Base-by-base conservation (phyloP, 2,329 filamentous ascomycete genomes). In the Rhexocercosporidium sp. region DNA sequence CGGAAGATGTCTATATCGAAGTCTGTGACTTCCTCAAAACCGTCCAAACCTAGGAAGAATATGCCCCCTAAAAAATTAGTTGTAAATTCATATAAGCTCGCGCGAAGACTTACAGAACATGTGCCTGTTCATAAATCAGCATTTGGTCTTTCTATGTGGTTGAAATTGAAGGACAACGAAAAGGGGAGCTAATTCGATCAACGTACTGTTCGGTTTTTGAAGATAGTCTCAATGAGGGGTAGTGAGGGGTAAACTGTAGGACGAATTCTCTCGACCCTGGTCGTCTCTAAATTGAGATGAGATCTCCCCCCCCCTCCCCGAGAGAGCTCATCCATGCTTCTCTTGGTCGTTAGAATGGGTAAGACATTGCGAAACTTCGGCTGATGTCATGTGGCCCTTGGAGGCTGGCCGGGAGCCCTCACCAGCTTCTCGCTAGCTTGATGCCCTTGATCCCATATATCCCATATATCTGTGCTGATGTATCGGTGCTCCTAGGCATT, bases 1-100 rank as follows among this genome's bases (percentile, higher is more conserved):
- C 79, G 77, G 72, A 80, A 80, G 47, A 76, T 72, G 65, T 82
- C 79, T 5, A 81, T 22, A 77, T 75, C 59, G n/a, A 70, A 69
- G 22, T 72, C 70, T 41, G 63, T 67, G 14, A 75, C 67, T 64
- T 76, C 74, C 66, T 72, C 68, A 20, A 76, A 72, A 1, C 75
- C 74, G 2, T 76, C 73, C 27, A 76, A 74, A 1, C 70, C 71
- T 18, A 65, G 68, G 51, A 76, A 75, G 67, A 75, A 75, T 4
- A 71, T 74, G 4, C 72, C 73, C 72, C 72, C 69, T 47, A 22
- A 41, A 25, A 34, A n/a, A 4, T 8, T 88, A 84, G 41, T 82
- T 81, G 71, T 88, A 85, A 69, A 81, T 84, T 72, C 37, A 20
- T 18, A 4, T 18, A 11, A 1, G 3, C 14, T 16, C 3, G 9